Evolutionary conservation across 2,329 filamentous ascomycete species (phyloP).

Genomic region (Cytospora piceae): DNA sequence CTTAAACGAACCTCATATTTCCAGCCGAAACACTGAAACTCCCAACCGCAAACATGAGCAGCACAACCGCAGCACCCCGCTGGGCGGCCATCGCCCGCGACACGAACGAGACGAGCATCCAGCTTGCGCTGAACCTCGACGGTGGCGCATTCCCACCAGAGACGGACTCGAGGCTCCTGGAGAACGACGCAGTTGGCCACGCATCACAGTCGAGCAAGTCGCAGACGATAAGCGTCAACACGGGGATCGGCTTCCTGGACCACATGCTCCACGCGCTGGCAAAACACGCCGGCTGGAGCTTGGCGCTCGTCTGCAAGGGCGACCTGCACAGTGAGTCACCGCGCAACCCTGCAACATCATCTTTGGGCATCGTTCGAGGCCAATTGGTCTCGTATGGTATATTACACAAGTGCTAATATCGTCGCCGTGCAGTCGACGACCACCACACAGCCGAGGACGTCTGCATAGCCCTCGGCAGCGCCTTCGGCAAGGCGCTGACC

Average conservation of each 20-base stretch:
- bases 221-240: constrained; percentile 86
- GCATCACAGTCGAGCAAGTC: constrained; percentile 82
- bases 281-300: constrained; percentile 94
- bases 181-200: constrained; percentile 63
- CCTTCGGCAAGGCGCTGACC: constrained; percentile 81
- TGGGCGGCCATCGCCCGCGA: constrained; percentile 81
- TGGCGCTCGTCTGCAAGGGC: constrained; percentile 80
- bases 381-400: background rate
- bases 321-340: constrained; percentile 80
- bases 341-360: background rate
- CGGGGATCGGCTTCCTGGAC: constrained; percentile 95
- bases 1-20: background rate
- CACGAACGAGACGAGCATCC: constrained; percentile 98
- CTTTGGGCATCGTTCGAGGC: background rate
- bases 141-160: constrained; percentile 77
- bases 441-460: constrained; percentile 98
- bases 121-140: constrained; percentile 89
- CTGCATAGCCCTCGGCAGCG: constrained; percentile 85
- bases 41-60: constrained; percentile 31
- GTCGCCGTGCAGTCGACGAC: constrained; percentile 74
- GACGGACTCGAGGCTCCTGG: constrained; percentile 59
- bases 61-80: constrained; percentile 50
- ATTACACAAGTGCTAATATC: background rate
- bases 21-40: background rate
- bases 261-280: constrained; percentile 98